phyloP scores from a whole-genome alignment of 2,329 filamentous ascomycete genomes.

The Elsinoe fawcettii region DNA sequence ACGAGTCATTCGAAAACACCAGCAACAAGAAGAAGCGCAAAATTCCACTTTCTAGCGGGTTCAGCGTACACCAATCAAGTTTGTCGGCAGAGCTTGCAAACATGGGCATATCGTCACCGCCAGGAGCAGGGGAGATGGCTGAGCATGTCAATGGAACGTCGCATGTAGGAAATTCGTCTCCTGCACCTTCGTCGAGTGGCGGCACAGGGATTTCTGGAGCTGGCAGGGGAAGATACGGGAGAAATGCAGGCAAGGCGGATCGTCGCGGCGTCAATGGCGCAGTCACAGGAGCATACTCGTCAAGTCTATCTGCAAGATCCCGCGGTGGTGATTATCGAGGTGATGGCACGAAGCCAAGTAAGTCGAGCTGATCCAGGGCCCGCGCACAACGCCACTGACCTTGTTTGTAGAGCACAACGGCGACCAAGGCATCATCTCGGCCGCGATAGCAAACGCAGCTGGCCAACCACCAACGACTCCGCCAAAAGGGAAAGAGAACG shows the following conservation, averaged over 20 bases:
- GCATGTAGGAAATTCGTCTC: constrained; percentile 11
- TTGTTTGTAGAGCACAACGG: constrained; percentile 5
- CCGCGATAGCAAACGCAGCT: constrained; percentile 81
- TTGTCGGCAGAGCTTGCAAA: constrained; percentile 58
- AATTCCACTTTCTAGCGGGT: constrained; percentile 79
- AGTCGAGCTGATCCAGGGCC: not conserved
- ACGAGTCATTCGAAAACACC: constrained; percentile 95
- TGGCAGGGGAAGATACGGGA: constrained; percentile 75
- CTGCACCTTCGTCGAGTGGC: constrained; percentile 43
- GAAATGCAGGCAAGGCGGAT: constrained; percentile 39
- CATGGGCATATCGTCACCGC: constrained; percentile 48
- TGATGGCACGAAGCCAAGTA: constrained; percentile 19
- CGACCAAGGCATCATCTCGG: constrained; percentile 69
- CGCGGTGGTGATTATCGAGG: constrained; percentile 21
- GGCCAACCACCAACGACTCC: constrained; percentile 52
- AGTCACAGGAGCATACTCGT: constrained; percentile 37
- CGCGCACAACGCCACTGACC: not conserved
- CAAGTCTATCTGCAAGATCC: constrained; percentile 31
- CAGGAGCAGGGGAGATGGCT: constrained; percentile 29
- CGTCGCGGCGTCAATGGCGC: constrained; percentile 36
- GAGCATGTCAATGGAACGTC: constrained; percentile 35
- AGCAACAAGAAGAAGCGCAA: constrained; percentile 99
- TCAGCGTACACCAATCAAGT: constrained; percentile 50
- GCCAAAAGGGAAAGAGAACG: constrained; percentile 63
- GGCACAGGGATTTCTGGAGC: constrained; percentile 73